Base-by-base conservation (phyloP, 2,329 filamentous ascomycete genomes). In the Chrysoporthe cubensis region DNA sequence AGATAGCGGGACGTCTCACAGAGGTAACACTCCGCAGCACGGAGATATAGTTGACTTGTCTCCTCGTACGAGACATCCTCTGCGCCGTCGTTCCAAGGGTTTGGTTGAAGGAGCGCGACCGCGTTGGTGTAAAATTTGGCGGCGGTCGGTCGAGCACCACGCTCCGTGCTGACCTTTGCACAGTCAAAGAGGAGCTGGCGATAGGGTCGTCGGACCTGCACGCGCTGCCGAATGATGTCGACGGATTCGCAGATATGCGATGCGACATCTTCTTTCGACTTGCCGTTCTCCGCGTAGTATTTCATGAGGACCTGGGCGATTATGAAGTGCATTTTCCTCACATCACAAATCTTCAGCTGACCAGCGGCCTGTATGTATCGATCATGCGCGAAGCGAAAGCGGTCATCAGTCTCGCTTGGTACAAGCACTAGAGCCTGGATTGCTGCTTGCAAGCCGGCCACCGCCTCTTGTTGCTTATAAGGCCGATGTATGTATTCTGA, bases 311-410 rank as follows among this genome's bases (percentile, higher is more conserved):
- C 91, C 75, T 93, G 90, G 0, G 92, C 91, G 73, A 97, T 93
- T 58, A 94, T 88, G 73, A 94, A 97, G 78, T 97, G 94, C 94
- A 97, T 97, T 73, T 91, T 91, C 26, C 86, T 82, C 32, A 86
- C 81, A 66, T 91, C 88, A 74, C 87, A 89, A 75, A 94, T 89
- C 70, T 87, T 88, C 63, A 97, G 81, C 5, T 87, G 85, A 16
- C 87, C 83, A 6, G 93, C 89, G 18, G 92, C 93, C 75, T 91
- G 89, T 62, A 94, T 85, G 74, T 96, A 96, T 64, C 94, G 88
- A 77, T 97, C 94, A 77, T 97, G 94, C 44, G 90, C 89, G 76
- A 97, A 97, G 44, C 89, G 88, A 77, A 97, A 97, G 52, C 89
- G 87, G 77, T 97, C 93, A 74, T 97, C 95, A 1, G 90, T 89